Evolutionary conservation across 495 filamentous ascomycete species (phyloP).

Genomic region (Talaromyces wortmannii): DNA sequence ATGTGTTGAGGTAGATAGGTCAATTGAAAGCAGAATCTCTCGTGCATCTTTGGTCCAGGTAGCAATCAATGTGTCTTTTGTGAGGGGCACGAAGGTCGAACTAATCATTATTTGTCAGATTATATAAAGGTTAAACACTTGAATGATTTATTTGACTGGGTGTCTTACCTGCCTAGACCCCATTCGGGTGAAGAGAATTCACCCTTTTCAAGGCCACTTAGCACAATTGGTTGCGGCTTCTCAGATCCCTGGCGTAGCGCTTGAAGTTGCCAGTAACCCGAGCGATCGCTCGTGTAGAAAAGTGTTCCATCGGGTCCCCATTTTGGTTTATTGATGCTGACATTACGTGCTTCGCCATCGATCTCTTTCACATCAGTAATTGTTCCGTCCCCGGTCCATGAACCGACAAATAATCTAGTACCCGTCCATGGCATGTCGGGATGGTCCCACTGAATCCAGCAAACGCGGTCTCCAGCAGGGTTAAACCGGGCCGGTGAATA

Average conservation of each 20-base stretch:
- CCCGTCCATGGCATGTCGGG: conserved; percentile 43
- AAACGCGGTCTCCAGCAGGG: conserved; percentile 30
- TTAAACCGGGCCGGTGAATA: conserved; percentile 40
- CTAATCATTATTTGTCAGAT: conserved; percentile 7
- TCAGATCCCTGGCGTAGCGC: conserved; percentile 9
- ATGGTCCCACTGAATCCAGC: conserved; percentile 44
- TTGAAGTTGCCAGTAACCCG: conserved; percentile 38
- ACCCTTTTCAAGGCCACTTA: conserved; percentile 27
- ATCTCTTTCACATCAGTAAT: conserved; percentile 13
- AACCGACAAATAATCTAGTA: conserved; percentile 28
- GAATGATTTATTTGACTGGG: too few species aligned
- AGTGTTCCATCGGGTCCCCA: conserved; percentile 35
- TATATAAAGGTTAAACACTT: neutral
- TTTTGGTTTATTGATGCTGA: conserved; percentile 33
- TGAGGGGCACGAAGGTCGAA: conserved; percentile 26
- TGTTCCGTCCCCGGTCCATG: conserved; percentile 18
- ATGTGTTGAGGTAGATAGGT: conserved; percentile 13
- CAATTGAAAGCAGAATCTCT: conserved; percentile 16
- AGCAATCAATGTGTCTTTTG: conserved; percentile 24
- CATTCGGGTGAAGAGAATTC: conserved; percentile 33
- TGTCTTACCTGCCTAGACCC: conserved; percentile 32
- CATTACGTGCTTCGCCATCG: conserved; percentile 18
- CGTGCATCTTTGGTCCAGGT: conserved; percentile 13
- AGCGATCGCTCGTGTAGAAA: conserved; percentile 32
- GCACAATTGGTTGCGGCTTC: conserved; percentile 5